A percentile compares a stretch with the other conserved stretches of the same genome.
phyloP scores from a whole-genome alignment of 257 asterid genomes.

The Linderniella brevidens region DNA sequence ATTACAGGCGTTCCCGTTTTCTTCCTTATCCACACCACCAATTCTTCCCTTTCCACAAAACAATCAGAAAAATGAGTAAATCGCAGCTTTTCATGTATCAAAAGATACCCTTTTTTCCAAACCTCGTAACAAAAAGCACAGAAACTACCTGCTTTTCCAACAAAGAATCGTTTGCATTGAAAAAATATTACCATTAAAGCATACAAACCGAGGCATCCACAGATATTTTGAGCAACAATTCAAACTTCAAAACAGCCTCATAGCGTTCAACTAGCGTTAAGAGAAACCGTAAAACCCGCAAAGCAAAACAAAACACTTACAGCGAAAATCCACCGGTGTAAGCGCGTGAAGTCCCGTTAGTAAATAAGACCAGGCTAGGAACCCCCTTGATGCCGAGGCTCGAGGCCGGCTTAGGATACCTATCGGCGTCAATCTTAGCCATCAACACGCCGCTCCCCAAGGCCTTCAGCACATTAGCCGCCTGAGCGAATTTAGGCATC shows the following conservation, averaged over 20 bases:
- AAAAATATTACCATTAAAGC: neutral
- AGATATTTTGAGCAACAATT: neutral
- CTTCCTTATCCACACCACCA: slow-evolving; percentile 83
- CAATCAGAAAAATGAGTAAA: slow-evolving; percentile 8
- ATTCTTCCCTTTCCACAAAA: slow-evolving; percentile 57
- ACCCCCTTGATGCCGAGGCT: slow-evolving; percentile 61
- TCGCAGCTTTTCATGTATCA: neutral
- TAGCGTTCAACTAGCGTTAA: neutral
- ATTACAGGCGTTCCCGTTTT: slow-evolving; percentile 73
- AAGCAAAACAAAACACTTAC: slow-evolving; percentile 22
- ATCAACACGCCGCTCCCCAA: slow-evolving; percentile 41
- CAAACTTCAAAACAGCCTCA: slow-evolving; percentile 1
- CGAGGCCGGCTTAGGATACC: slow-evolving; percentile 65
- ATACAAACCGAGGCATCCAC: neutral
- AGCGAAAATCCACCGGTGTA: slow-evolving; percentile 83
- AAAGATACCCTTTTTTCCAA: neutral
- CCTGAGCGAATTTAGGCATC: slow-evolving; percentile 94
- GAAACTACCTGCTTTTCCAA: neutral
- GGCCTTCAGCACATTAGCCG: slow-evolving; percentile 68
- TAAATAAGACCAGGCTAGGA: slow-evolving; percentile 72
- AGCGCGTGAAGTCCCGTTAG: slow-evolving; percentile 66
- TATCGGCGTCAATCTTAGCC: slow-evolving; percentile 80
- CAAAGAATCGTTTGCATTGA: neutral
- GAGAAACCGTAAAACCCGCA: slow-evolving; percentile 2
- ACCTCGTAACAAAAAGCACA: no score